Conservation (phyloP, 768 basidiomycete species). For the Trametes cingulata region DNA sequence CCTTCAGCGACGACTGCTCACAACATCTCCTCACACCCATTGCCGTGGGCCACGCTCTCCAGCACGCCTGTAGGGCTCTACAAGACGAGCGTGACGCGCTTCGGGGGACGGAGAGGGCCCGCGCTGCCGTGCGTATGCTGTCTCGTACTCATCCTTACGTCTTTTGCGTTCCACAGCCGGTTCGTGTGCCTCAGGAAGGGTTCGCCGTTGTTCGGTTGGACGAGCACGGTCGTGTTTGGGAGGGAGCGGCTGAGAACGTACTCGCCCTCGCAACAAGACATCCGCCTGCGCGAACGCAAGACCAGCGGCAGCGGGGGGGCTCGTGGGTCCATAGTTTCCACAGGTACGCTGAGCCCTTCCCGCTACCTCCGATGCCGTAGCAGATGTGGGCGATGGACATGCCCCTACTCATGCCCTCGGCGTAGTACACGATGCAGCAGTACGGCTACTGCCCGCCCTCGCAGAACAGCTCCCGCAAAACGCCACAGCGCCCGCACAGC, state of each 20-base stretch:
- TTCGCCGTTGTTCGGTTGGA: constrained; percentile 54
- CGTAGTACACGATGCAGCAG: constrained; percentile 75
- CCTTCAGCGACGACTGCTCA: constrained; percentile 18
- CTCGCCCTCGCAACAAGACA: constrained; percentile 47
- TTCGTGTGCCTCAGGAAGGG: constrained; percentile 59
- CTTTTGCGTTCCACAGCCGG: constrained; percentile 59
- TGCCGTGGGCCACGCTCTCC: constrained; percentile 51
- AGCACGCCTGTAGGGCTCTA: constrained; percentile 63
- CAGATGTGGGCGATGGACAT: constrained; percentile 44
- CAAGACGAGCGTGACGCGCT: constrained; percentile 53
- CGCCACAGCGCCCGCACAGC: constrained; percentile 31
- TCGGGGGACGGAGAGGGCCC: constrained; percentile 60
- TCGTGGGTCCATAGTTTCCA: constrained; percentile 25
- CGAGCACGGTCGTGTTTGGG: constrained; percentile 70
- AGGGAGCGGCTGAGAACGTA: constrained; percentile 71
- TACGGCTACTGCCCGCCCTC: constrained; percentile 44
- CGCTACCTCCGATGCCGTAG: constrained; percentile 9
- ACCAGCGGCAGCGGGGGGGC: constrained; percentile 35
- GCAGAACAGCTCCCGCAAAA: constrained; percentile 11
- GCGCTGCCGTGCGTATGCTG: constrained; percentile 51
- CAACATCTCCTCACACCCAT: constrained; percentile 52
- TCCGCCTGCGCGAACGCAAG: constrained; percentile 32
- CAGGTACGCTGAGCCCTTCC: constrained; percentile 1
- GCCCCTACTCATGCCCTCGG: constrained; percentile 70
- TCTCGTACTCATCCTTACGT: constrained; percentile 47